A percentile compares a stretch with the other conserved stretches of the same genome.
Conservation (phyloP, 2,329 filamentous ascomycete species). For the Metarhizium anisopliae region DNA sequence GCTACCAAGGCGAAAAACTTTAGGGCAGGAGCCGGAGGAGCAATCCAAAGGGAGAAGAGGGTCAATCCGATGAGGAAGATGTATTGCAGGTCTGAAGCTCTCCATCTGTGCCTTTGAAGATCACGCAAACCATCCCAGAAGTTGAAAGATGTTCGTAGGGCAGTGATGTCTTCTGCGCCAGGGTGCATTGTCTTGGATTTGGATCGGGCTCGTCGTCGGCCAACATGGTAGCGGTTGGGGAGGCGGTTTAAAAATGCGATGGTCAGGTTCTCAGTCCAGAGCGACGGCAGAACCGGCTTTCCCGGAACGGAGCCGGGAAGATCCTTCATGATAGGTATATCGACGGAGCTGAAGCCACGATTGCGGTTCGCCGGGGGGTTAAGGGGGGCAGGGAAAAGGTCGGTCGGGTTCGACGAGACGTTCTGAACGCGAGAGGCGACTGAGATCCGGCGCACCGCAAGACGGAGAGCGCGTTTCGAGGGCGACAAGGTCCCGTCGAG, state of each 20-base stretch:
- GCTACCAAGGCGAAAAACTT: constrained; percentile 66
- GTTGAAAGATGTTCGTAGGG: constrained; percentile 74
- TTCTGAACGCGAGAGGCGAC: constrained; percentile 4
- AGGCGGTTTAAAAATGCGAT: constrained; percentile 33
- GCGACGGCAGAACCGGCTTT: constrained; percentile 31
- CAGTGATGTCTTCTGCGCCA: constrained; percentile 54
- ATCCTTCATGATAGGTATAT: constrained; percentile 27
- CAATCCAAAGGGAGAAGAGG: constrained; percentile 77
- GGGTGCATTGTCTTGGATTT: constrained; percentile 26
- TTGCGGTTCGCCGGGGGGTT: constrained; percentile 3
- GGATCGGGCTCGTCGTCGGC: constrained; percentile 28
- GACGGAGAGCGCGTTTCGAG: neutral
- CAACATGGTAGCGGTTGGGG: constrained; percentile 29
- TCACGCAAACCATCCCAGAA: constrained; percentile 68
- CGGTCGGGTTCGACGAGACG: constrained; percentile 9
- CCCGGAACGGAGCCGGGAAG: constrained; percentile 25
- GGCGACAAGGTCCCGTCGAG: constrained; percentile 7
- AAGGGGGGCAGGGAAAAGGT: neutral
- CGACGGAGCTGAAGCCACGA: constrained; percentile 5
- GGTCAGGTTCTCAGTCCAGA: constrained; percentile 32
- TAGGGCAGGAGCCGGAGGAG: constrained; percentile 68
- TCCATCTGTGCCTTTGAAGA: constrained; percentile 72
- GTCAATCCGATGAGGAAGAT: constrained; percentile 62
- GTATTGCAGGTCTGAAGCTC: constrained; percentile 78
- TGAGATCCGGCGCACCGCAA: constrained; percentile 3